Evolutionary conservation across 176 grass and related monocot genomes (phyloP), one percentile per base, ranked within the genome.

Genomic region (Bothriochloa decipiens): DNA sequence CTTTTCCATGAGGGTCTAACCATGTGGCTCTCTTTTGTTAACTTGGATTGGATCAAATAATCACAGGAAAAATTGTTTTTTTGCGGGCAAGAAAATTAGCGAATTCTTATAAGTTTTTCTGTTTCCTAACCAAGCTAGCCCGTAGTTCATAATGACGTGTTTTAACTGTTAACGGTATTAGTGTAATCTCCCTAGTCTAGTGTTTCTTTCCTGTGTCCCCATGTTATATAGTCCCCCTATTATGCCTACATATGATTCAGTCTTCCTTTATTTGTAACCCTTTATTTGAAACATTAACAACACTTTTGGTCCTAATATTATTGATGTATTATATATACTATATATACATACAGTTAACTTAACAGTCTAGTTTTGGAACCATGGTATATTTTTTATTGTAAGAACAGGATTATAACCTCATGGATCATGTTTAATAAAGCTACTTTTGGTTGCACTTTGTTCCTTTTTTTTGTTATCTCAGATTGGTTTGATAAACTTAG

Each of bases 1-100:
- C 40, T 39, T 79, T 79, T 79, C 55, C 57, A 45, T 74, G 87
- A 80, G 74, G 63, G 40, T 10, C 57, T 20, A 53, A 70, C 23
- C 37, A 28, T 8, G 13, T 40, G 37, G 29, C 40, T 71, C 39
- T 25, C 23, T 73, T 33, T 73, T 33, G 46, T 83, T 46, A 72
- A 12, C 2, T 57, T 22, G 52, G 52, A 57, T 35, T 58, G 18
- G 75, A 84, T 47, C 26, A 58, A 74, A 73, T 58, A 36, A 36
- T 18, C 10, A 40, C 2, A 23, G 64, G 7, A 10, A 52, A 29
- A 65, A 65, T 78, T 29, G 86, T 78, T 65, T 64, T 23, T 61
- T 61, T 61, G 57, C 3, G 11, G 60, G n/a, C n/a, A 26, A 63
- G 60, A 63, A 63, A 63, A 26, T 26, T 63, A 63, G 60, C 23